Base-by-base conservation (phyloP, 352 stramenopile species). In the Phytophthora aleatoria region DNA sequence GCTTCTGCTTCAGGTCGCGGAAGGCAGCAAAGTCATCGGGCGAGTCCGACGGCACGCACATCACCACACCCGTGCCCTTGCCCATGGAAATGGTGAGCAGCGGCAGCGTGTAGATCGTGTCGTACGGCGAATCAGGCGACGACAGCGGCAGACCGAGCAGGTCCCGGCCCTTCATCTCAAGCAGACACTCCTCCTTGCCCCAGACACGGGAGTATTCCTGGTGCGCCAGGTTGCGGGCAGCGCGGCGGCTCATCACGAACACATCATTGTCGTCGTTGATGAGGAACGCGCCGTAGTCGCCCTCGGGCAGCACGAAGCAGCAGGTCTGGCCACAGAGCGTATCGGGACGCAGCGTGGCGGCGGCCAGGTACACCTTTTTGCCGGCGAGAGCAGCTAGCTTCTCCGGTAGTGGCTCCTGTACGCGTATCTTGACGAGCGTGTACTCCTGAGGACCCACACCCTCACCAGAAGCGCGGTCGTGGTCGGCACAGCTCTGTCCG, bases 311-410 rank as follows among this genome's bases (percentile, higher is more conserved):
- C 63, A 99, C 96, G 69, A 99, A 99, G 88, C 97, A 99, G 87
- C 99, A 99, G 11, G 98, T 99, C 87, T 99, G 98, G 50, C 98
- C 98, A 74, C 99, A 99, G 94, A 99, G 99, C 45, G 98, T 99
- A 83, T 99, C 98, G 0, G 98, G 97, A 60, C 98, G 94, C 33
- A 99, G 87, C 33, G 98, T 99, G 5, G 98, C 98, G 1, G 98
- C 96, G 4, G 98, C 97, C 42, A 99, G 73, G 77, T 95, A 99
- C 11, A 99, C 94, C 48, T 95, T 94, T 69, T 97, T 92, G 60
- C 86, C 89, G 1, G 73, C 66, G 24, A 98, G 79, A 6, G 83
- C 36, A 33, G 79, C 67, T 10, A 98, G 67, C 58, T 92, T 93
- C 43, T 85, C 79, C 24, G 88, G 83, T 69, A 92, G 83, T 50